phyloP scores from a whole-genome alignment of 257 asterid species.

The Handroanthus guayacan region DNA sequence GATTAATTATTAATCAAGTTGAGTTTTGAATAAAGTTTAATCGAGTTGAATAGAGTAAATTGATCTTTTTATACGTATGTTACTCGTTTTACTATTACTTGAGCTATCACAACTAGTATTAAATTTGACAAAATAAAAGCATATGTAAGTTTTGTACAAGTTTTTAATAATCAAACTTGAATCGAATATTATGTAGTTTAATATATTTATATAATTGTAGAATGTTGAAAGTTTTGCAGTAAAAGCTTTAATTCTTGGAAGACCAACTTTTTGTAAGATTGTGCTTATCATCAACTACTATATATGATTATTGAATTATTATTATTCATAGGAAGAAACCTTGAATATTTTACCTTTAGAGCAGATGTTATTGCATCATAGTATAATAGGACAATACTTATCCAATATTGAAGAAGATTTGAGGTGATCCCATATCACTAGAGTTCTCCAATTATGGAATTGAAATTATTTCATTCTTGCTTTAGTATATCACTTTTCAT shows the following conservation, averaged over 20 bases:
- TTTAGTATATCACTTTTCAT: constrained; percentile 18
- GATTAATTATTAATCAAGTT: too few relatives aligned
- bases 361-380: constrained; percentile 5
- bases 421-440: constrained; percentile 21
- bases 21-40: too few relatives aligned
- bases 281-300: constrained; percentile 17
- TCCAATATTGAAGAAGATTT: constrained; percentile 11
- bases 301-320: background rate
- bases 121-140: too few relatives aligned
- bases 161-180: too few relatives aligned
- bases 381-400: constrained; percentile 29
- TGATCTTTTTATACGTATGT: too few relatives aligned
- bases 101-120: too few relatives aligned
- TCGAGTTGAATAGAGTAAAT: too few relatives aligned
- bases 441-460: constrained; percentile 31
- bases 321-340: too few relatives aligned
- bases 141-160: too few relatives aligned
- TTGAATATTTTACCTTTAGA: too few relatives aligned
- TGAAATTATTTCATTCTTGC: constrained; percentile 26
- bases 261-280: background rate
- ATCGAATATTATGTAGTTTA: too few relatives aligned
- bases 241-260: background rate
- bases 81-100: too few relatives aligned
- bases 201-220: constrained; percentile 16
- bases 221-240: constrained; percentile 3